These are phyloP conservation scores for Trichoderma sp. DNA, from an alignment of 2,329 filamentous ascomycete genomes.

Conservation along the genomic window DNA sequence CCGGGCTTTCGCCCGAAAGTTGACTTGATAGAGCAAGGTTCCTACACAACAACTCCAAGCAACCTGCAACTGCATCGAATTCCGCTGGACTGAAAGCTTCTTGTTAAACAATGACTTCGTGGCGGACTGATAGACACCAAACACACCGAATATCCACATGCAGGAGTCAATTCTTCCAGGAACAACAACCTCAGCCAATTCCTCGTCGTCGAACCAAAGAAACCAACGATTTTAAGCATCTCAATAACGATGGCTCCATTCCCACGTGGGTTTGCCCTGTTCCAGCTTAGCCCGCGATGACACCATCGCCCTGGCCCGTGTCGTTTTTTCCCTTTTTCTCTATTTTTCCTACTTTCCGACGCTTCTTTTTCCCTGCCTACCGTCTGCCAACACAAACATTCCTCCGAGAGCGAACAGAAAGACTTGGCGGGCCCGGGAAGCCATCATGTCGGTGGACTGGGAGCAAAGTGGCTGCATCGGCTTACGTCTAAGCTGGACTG, in stretches of 20 bases:
- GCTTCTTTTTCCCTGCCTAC: background rate
- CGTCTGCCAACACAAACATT: background rate
- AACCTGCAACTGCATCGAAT: too few species aligned
- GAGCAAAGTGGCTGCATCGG: too few species aligned
- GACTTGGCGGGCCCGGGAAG: background rate
- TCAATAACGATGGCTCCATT: conserved; percentile 16
- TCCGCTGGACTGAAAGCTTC: too few species aligned
- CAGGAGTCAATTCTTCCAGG: background rate
- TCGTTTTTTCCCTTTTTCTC: conserved; percentile 3
- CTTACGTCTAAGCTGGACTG: too few species aligned
- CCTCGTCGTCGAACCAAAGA: background rate
- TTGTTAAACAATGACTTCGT: background rate
- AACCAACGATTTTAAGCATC: conserved; percentile 5
- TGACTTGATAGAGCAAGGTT: too few species aligned
- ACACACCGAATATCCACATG: background rate
- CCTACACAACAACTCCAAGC: too few species aligned
- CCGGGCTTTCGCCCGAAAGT: too few species aligned
- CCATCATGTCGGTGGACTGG: too few species aligned
- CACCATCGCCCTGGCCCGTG: conserved; percentile 24
- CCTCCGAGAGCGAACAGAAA: background rate
- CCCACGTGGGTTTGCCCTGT: conserved; percentile 11
- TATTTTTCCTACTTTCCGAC: background rate
- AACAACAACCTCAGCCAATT: background rate
- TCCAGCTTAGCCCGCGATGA: conserved; percentile 19
- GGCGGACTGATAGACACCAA: background rate